Evolutionary conservation across 805 yeast genomes (phyloP).

Genomic region (Debaryomyces tyrocola): DNA sequence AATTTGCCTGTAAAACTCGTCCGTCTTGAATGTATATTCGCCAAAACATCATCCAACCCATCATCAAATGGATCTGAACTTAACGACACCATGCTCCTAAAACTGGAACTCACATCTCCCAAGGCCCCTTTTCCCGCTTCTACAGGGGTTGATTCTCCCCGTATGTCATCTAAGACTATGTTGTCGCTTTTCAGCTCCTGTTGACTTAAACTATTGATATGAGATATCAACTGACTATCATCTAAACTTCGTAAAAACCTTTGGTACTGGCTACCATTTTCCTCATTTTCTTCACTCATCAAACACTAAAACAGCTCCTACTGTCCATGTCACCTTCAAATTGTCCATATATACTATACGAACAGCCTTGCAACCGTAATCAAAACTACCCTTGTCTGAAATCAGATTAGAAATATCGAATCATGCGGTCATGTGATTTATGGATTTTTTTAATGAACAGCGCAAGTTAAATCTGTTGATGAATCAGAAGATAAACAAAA

Average conservation of each 20-base stretch:
- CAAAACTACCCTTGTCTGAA: not conserved
- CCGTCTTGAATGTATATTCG: constrained; percentile 8
- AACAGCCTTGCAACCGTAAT: too few relatives aligned
- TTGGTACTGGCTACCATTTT: constrained; percentile 2
- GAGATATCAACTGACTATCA: constrained; percentile 17
- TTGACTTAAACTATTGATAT: constrained; percentile 16
- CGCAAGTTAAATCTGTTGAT: not conserved
- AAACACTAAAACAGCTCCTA: not conserved
- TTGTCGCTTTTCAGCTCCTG: not conserved
- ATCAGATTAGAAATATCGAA: not conserved
- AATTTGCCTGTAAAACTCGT: constrained; percentile 3
- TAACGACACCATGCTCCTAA: constrained; percentile 3
- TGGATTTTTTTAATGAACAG: not conserved
- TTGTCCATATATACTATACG: too few relatives aligned
- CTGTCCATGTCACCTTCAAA: too few relatives aligned
- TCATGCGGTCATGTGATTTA: not conserved
- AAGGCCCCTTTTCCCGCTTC: not conserved
- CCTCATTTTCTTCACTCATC: constrained; percentile 4
- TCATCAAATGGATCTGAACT: constrained; percentile 26
- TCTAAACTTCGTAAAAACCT: constrained; percentile 18
- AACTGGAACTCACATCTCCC: not conserved
- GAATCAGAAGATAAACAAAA: not conserved
- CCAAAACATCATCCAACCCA: constrained; percentile 16
- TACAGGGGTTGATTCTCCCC: not conserved
- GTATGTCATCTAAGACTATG: not conserved